Evolutionary conservation across 345 rosid genomes (phyloP).

Genomic region (Microcos paniculata): DNA sequence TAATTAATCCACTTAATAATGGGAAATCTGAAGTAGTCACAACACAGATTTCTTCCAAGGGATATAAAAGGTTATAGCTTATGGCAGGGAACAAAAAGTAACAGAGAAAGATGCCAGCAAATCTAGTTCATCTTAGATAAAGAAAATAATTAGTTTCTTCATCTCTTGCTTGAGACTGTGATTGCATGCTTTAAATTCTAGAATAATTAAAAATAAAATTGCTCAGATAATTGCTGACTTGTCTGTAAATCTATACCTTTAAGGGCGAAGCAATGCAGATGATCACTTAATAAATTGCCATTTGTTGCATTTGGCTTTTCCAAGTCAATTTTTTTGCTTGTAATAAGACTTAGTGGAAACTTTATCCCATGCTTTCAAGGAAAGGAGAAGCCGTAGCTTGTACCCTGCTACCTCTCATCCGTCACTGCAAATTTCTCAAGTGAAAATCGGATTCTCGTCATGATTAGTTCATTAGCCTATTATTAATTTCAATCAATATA

Average conservation of each 20-base stretch:
- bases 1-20: background rate
- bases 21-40: background rate
- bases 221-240: background rate
- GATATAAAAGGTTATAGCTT: background rate
- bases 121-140: background rate
- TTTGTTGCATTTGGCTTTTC: too few species aligned
- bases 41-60: background rate
- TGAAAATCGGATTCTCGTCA: too few species aligned
- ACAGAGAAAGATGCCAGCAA: background rate
- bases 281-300: conserved; percentile 39
- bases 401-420: too few species aligned
- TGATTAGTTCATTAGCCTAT: too few species aligned
- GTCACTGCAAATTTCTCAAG: too few species aligned
- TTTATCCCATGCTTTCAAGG: too few species aligned
- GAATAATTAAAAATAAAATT: background rate
- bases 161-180: background rate
- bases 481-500: too few species aligned
- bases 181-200: background rate
- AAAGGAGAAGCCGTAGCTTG: too few species aligned
- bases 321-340: too few species aligned
- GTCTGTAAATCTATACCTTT: conserved; percentile 16
- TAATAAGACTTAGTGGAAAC: too few species aligned
- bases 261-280: conserved; percentile 18
- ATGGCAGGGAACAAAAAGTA: background rate
- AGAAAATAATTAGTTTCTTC: background rate